These are phyloP conservation scores for Talaromyces sp. DNA, from an alignment of 2,329 filamentous ascomycete genomes.

Conservation along the genomic window DNA sequence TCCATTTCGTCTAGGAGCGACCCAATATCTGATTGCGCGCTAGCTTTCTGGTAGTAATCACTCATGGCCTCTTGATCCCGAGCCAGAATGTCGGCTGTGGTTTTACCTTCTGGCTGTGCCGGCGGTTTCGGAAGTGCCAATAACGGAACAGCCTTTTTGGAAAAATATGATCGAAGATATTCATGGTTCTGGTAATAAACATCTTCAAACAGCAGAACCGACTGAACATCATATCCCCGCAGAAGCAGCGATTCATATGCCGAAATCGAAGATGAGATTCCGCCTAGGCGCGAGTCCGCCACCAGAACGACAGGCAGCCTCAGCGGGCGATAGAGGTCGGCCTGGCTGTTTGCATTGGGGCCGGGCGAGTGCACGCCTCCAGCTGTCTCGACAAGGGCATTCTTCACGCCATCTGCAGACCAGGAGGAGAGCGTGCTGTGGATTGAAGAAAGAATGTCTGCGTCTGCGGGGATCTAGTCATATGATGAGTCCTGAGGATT, in stretches of 20 bases:
- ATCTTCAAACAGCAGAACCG: slow-evolving; percentile 64
- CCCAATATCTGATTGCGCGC: slow-evolving; percentile 34
- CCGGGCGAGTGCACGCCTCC: slow-evolving; percentile 76
- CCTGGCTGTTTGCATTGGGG: slow-evolving; percentile 70
- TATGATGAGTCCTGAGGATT: background rate
- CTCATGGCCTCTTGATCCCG: slow-evolving; percentile 56
- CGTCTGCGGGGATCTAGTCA: slow-evolving; percentile 45
- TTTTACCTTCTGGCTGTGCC: slow-evolving; percentile 21
- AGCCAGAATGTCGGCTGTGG: slow-evolving; percentile 25
- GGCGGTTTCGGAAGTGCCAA: slow-evolving; percentile 58
- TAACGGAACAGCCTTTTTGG: slow-evolving; percentile 53
- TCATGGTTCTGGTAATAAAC: slow-evolving; percentile 61
- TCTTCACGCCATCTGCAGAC: slow-evolving; percentile 40
- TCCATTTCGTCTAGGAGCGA: slow-evolving; percentile 50
- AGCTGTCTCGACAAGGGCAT: slow-evolving; percentile 72
- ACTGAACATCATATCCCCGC: slow-evolving; percentile 72
- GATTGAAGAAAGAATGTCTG: slow-evolving; percentile 47
- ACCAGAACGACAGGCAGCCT: slow-evolving; percentile 70
- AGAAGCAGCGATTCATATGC: slow-evolving; percentile 72
- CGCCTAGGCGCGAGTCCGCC: slow-evolving; percentile 69
- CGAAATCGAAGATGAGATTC: slow-evolving; percentile 74
- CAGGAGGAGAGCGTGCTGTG: slow-evolving; percentile 37
- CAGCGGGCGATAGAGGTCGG: slow-evolving; percentile 69
- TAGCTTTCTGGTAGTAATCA: slow-evolving; percentile 56
- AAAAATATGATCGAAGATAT: slow-evolving; percentile 66